Base-by-base conservation (phyloP, 1,284 basidiomycete genomes). In the Marasmius sp. region DNA sequence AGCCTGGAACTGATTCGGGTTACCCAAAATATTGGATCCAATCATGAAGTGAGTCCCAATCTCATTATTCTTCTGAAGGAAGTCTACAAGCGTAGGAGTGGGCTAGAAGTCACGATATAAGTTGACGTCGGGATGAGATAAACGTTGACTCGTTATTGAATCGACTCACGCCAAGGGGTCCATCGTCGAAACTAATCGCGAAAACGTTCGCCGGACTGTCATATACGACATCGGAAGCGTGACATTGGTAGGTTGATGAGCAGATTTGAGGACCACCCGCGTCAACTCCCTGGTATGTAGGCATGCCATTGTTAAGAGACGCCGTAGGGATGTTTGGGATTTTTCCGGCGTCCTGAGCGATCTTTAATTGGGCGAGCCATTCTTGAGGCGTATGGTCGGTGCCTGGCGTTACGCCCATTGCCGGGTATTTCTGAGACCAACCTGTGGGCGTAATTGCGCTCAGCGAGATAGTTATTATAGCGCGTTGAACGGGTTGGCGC, bases 31-130 rank as follows among this genome's bases (percentile, higher is more conserved):
- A 69, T 92, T 88, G 37, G 79, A 68, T 34, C 93, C 93, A 67
- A 95, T 94, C 77, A 93, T 83, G 72, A 94, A 95, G 72, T 94
- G 92, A 1, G 93, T 95, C 1, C 86, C 85, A 8, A 71, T 80
- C 61, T 86, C 73, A 58, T 86, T 82, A 61, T 93, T 81, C n/a
- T 76, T 59, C 64, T 80, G 65, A 56, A 94, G 77, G 71, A 92
- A 93, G 33, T 73, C 62, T 38, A 33, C 60, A 16, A 36, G 58
- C 27, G 36, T 43, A 14, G 33, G 36, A 56, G 51, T 57, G 54
- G 45, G 58, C 57, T 63, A 39, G 55, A 73, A 39, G 10, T 18
- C 8, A 14, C 18, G 33, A 16, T 50, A 18, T 34, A 20, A 22
- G 16, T 33, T 39, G 12, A 16, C 39, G 36, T 37, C 34, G 39